phyloP scores from a whole-genome alignment of 2,329 filamentous ascomycete species.

The Venturia nashicola region DNA sequence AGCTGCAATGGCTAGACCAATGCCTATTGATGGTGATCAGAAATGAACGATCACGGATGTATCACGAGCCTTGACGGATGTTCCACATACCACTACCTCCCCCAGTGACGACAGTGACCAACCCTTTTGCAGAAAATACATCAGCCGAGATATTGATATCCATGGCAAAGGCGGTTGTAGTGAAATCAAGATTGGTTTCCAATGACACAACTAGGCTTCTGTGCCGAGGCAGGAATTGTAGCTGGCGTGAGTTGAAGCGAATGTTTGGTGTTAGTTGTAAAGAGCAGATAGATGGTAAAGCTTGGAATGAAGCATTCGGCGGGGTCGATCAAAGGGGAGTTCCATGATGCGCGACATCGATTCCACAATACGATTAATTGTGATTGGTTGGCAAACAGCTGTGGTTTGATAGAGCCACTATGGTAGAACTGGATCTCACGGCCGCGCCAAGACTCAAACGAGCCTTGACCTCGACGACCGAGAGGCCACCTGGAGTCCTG shows the following conservation, averaged over 20 bases:
- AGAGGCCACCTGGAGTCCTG: neutral
- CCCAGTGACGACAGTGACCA: constrained; percentile 42
- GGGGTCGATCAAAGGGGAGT: neutral
- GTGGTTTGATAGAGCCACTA: too few species aligned
- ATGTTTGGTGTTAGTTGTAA: too few species aligned
- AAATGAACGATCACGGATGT: neutral
- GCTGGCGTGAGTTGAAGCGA: neutral
- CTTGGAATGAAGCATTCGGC: neutral
- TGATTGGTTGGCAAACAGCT: neutral
- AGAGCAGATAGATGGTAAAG: too few species aligned
- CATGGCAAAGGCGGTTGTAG: constrained; percentile 22
- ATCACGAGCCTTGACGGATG: neutral
- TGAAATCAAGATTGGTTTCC: neutral
- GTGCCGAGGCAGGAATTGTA: neutral
- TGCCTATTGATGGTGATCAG: constrained; percentile 16
- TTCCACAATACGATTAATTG: neutral
- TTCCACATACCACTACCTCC: constrained; percentile 30
- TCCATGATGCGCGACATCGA: neutral
- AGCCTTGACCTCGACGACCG: neutral
- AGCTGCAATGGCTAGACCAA: constrained; percentile 28
- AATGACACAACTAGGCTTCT: neutral
- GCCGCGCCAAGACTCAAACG: neutral
- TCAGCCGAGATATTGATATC: constrained; percentile 9
- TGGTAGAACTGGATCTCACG: neutral
- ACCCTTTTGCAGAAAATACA: constrained; percentile 39